Evolutionary conservation across 179 eudicot species (phyloP).

Genomic region (Drosera spatulata): DNA sequence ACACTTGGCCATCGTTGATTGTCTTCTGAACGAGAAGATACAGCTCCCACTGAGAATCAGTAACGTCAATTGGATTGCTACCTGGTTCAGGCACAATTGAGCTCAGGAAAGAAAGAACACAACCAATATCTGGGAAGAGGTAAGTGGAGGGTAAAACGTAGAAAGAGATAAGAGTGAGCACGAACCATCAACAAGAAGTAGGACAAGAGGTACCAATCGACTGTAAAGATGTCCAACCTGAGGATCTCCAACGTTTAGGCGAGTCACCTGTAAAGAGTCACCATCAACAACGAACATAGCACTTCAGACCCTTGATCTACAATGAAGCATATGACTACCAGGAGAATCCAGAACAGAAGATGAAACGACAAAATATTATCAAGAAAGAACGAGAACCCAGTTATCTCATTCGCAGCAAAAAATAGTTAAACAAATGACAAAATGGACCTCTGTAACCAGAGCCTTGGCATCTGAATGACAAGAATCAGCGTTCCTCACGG

Average conservation of each 20-base stretch:
- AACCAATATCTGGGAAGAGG: background rate
- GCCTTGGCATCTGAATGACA: slow-evolving; percentile 19
- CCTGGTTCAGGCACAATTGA: slow-evolving; percentile 33
- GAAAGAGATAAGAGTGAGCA: background rate
- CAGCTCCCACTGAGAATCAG: slow-evolving; percentile 85
- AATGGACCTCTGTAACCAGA: slow-evolving; percentile 42
- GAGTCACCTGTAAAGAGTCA: slow-evolving; percentile 37
- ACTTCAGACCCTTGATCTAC: background rate
- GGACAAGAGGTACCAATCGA: slow-evolving; percentile 86
- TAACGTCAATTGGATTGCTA: slow-evolving; percentile 84
- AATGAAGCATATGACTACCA: background rate
- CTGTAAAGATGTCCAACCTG: slow-evolving; percentile 68
- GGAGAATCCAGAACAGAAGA: too few relatives aligned
- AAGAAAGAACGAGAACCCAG: too few relatives aligned
- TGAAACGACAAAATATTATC: too few relatives aligned
- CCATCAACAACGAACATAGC: background rate
- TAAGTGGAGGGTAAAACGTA: background rate
- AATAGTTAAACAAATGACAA: background rate
- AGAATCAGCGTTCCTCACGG: slow-evolving; percentile 15
- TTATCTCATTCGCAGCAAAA: too few relatives aligned
- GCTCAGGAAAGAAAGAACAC: background rate
- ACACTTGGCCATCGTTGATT: slow-evolving; percentile 24
- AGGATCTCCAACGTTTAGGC: slow-evolving; percentile 38
- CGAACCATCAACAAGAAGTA: slow-evolving; percentile 84
- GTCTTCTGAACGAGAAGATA: slow-evolving; percentile 46